Conservation (phyloP, 169 alveolate genomes). For the Babesia bovis region DNA sequence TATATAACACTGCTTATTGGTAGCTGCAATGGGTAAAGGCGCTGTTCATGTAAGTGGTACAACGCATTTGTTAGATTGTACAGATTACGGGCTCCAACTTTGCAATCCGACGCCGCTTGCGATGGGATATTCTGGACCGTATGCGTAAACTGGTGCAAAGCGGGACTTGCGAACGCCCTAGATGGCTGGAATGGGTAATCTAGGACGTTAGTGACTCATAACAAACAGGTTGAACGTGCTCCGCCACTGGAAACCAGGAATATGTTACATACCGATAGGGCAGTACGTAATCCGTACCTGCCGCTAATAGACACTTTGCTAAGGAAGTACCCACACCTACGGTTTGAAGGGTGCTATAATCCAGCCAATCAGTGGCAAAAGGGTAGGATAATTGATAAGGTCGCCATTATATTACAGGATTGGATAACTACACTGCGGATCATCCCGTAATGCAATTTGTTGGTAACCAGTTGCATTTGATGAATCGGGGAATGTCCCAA, state of each 20-base stretch:
- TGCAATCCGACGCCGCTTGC: slow-evolving; percentile 71
- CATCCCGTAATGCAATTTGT: slow-evolving; percentile 70
- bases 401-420: slow-evolving; percentile 15
- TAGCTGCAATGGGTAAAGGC: slow-evolving; percentile 61
- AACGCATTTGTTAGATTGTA: not conserved
- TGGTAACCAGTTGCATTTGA: slow-evolving; percentile 53
- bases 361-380: slow-evolving; percentile 81
- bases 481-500: slow-evolving; percentile 73
- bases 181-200: slow-evolving; percentile 79
- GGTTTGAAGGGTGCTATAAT: slow-evolving; percentile 80
- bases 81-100: slow-evolving; percentile 68
- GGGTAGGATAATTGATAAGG: slow-evolving; percentile 39
- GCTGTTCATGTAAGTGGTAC: slow-evolving; percentile 63
- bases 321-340: slow-evolving; percentile 80
- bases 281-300: slow-evolving; percentile 67
- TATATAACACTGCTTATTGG: too few species aligned
- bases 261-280: slow-evolving; percentile 66
- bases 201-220: not conserved
- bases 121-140: slow-evolving; percentile 79
- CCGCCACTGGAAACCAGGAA: slow-evolving; percentile 81
- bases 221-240: slow-evolving; percentile 65
- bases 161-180: slow-evolving; percentile 73
- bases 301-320: slow-evolving; percentile 71
- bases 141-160: slow-evolving; percentile 77
- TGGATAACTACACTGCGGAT: slow-evolving; percentile 44